phyloP scores from a whole-genome alignment of 2,329 filamentous ascomycete genomes.

The Colletotrichum sansevieriae region DNA sequence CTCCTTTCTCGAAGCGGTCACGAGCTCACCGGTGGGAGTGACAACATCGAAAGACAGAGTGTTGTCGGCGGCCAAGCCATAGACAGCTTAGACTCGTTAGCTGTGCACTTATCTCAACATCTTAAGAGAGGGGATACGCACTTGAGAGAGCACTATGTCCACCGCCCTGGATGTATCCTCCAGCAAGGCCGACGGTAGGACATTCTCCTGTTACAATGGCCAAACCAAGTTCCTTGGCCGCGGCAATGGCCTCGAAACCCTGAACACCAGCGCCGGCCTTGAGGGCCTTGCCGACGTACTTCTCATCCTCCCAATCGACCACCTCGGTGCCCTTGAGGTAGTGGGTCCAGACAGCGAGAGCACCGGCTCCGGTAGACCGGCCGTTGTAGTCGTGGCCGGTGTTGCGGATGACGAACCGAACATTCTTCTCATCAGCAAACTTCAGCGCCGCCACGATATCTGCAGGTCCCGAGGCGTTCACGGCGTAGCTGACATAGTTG shows the following conservation, averaged over 20 bases:
- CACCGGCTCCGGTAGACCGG: slow-evolving; percentile 65
- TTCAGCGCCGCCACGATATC: slow-evolving; percentile 51
- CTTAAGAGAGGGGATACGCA: slow-evolving; percentile 56
- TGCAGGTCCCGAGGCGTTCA: slow-evolving; percentile 46
- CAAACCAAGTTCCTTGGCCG: slow-evolving; percentile 55
- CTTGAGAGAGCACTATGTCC: slow-evolving; percentile 62
- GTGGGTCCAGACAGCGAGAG: slow-evolving; percentile 62
- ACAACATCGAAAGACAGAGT: slow-evolving; percentile 71
- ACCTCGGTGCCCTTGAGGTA: slow-evolving; percentile 59
- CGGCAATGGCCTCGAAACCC: slow-evolving; percentile 58
- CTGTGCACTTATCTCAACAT: slow-evolving; percentile 48
- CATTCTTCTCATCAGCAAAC: slow-evolving; percentile 55
- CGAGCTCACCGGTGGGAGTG: slow-evolving; percentile 62
- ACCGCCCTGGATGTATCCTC: slow-evolving; percentile 67
- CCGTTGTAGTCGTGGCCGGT: slow-evolving; percentile 55
- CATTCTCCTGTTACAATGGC: slow-evolving; percentile 62
- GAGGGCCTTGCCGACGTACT: slow-evolving; percentile 65
- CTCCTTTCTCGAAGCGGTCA: slow-evolving; percentile 64
- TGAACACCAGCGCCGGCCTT: slow-evolving; percentile 67
- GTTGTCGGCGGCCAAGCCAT: slow-evolving; percentile 73
- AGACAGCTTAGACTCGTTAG: slow-evolving; percentile 46
- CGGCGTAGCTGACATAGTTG: slow-evolving; percentile 48
- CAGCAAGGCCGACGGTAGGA: slow-evolving; percentile 64
- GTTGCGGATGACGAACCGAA: slow-evolving; percentile 54
- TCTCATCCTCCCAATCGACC: slow-evolving; percentile 43